Conservation (phyloP, 164 flowering plant genomes). For the Macadamia tetraphylla region DNA sequence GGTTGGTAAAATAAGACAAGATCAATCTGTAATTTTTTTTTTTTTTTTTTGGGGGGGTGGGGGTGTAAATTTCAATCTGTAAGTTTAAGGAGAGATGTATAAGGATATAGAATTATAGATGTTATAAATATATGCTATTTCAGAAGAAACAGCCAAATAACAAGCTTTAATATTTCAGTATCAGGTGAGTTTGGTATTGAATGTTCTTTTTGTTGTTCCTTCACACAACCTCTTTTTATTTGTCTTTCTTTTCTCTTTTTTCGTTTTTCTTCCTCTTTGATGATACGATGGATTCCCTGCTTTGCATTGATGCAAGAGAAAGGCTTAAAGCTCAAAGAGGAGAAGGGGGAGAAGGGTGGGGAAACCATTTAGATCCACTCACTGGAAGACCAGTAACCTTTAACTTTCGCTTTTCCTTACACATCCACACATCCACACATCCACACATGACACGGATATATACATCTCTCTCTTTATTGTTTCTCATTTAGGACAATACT, state of each 20-base stretch:
- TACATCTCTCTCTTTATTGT: not conserved
- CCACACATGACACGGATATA: not conserved
- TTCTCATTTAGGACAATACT: no score
- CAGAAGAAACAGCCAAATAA: no score
- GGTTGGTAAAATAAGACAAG: no score
- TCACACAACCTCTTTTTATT: not conserved
- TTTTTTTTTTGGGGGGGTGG: no score
- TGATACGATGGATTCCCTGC: conserved; percentile 13
- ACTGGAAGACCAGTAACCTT: conserved; percentile 16
- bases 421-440: not conserved
- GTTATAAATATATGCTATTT: no score
- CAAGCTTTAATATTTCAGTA: no score
- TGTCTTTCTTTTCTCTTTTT: conserved; percentile 1
- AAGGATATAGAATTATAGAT: no score
- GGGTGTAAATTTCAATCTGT: no score
- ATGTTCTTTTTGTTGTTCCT: conserved; percentile 16
- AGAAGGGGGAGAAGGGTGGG: not conserved
- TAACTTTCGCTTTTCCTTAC: conserved; percentile 10
- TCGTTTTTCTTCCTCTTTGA: conserved; percentile 17
- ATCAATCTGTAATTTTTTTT: no score
- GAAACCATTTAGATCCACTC: conserved; percentile 4
- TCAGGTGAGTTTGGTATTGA: not conserved
- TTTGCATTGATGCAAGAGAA: conserved; percentile 38
- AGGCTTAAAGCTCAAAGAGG: conserved; percentile 19
- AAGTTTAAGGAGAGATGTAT: no score